Conservation (phyloP, 176 grass and related monocot genomes). For the Zea luxurians region DNA sequence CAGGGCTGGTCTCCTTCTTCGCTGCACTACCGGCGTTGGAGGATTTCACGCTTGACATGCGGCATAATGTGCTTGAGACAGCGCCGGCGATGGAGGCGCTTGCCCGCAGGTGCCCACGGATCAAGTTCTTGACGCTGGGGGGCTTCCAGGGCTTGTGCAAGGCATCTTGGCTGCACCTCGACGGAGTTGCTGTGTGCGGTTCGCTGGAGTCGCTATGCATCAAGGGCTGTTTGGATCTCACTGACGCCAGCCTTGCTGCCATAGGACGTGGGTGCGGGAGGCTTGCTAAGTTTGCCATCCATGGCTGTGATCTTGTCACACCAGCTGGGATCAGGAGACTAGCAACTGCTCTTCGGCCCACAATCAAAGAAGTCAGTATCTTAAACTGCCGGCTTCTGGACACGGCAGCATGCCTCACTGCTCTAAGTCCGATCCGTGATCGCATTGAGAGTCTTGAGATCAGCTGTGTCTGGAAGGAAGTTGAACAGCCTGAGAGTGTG, state of each 20-base stretch:
- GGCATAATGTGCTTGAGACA: conserved; percentile 61
- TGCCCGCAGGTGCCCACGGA: conserved; percentile 50
- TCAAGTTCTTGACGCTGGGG: conserved; percentile 71
- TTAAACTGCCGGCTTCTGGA: conserved; percentile 65
- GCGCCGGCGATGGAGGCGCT: conserved; percentile 66
- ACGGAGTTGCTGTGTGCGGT: conserved; percentile 83
- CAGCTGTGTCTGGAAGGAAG: conserved; percentile 68
- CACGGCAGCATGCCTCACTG: conserved; percentile 52
- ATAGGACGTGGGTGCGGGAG: conserved; percentile 76
- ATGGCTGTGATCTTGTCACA: conserved; percentile 62
- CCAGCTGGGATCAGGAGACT: conserved; percentile 58
- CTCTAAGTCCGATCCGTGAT: conserved; percentile 62
- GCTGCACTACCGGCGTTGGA: conserved; percentile 55
- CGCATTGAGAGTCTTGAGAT: conserved; percentile 81
- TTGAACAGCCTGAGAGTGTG: conserved; percentile 6
- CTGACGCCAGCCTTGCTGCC: conserved; percentile 55
- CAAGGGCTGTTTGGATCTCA: conserved; percentile 77
- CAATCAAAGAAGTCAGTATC: conserved; percentile 71
- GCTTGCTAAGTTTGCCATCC: conserved; percentile 65
- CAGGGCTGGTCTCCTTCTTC: conserved; percentile 66
- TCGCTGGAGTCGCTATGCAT: conserved; percentile 68
- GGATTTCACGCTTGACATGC: conserved; percentile 78
- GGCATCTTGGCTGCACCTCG: conserved; percentile 68
- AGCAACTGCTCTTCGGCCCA: conserved; percentile 39
- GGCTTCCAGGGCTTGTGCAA: conserved; percentile 81